A percentile compares a stretch with the other conserved stretches of the same genome.
Conservation (phyloP, 805 yeast species). For the Myxozyma udenii region DNA sequence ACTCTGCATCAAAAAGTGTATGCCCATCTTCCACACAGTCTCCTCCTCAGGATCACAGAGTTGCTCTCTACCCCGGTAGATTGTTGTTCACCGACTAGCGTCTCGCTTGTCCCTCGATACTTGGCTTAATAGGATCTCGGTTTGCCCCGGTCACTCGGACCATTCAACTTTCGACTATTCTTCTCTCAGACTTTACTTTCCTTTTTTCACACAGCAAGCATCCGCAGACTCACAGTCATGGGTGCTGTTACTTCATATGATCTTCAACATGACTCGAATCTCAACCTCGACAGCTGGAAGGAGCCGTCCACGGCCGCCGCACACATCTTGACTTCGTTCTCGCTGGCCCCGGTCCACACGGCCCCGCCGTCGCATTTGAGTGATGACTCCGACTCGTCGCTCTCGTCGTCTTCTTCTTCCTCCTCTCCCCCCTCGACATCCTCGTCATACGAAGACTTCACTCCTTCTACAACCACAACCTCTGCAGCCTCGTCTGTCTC, state of each 20-base stretch:
- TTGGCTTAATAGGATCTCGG: conserved; percentile 13
- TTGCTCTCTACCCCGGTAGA: conserved; percentile 6
- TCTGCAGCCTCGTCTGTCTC: conserved; percentile 14
- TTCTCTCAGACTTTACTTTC: not conserved
- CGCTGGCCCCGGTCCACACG: not conserved
- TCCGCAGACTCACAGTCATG: not conserved
- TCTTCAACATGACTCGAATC: not conserved
- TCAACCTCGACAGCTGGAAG: not conserved
- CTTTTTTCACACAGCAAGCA: not conserved
- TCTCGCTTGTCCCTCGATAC: conserved; percentile 6
- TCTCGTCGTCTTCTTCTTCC: not conserved
- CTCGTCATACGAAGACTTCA: conserved; percentile 19
- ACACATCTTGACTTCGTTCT: conserved; percentile 3
- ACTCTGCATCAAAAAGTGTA: not conserved
- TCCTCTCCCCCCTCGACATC: conserved; percentile 9
- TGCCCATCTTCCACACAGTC: not conserved
- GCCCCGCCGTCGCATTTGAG: not conserved
- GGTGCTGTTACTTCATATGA: not conserved
- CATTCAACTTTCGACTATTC: conserved; percentile 1
- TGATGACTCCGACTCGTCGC: not conserved
- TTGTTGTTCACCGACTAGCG: conserved; percentile 7
- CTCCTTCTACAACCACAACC: conserved; percentile 15
- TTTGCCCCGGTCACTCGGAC: conserved; percentile 29
- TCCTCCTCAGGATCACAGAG: conserved; percentile 4
- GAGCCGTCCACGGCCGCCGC: conserved; percentile 10